A percentile compares a stretch with the other conserved stretches of the same genome.
Evolutionary conservation across 2,329 filamentous ascomycete species (phyloP).

Genomic region (Eurotiales sp.): DNA sequence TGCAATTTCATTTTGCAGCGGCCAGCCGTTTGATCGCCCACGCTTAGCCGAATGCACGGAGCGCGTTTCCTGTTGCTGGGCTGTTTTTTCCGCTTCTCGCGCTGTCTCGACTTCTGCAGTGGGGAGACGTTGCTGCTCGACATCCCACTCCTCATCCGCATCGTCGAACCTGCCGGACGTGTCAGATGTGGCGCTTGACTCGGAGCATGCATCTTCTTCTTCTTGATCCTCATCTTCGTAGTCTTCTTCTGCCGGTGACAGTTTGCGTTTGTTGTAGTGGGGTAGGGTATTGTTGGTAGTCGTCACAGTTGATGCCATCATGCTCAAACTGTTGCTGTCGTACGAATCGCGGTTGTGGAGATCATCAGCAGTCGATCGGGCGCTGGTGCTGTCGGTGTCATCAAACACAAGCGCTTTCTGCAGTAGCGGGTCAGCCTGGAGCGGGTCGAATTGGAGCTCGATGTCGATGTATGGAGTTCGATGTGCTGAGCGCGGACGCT

Average conservation of each 20-base stretch:
- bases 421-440: constrained; percentile 23
- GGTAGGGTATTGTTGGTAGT: too few species aligned
- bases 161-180: constrained; percentile 34
- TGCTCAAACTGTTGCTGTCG: background rate
- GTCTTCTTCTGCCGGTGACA: constrained; percentile 18
- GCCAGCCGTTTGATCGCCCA: constrained; percentile 45
- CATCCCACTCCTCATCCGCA: constrained; percentile 25
- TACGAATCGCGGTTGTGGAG: background rate
- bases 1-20: constrained; percentile 24
- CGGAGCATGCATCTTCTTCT: too few species aligned
- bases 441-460: constrained; percentile 18
- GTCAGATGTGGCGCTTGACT: constrained; percentile 25
- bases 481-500: background rate
- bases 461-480: constrained; percentile 16
- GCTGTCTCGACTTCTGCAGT: too few species aligned
- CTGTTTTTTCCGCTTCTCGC: background rate
- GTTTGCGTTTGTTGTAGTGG: constrained; percentile 29
- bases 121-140: background rate
- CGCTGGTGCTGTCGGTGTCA: constrained; percentile 13
- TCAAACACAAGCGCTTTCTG: constrained; percentile 21
- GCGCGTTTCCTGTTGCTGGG: background rate
- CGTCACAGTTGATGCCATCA: background rate
- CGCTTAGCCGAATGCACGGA: constrained; percentile 43
- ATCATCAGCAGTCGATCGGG: background rate
- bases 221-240: constrained; percentile 16